Conservation (phyloP, 2,329 filamentous ascomycete species). For the Macrophomina phaseolina region DNA sequence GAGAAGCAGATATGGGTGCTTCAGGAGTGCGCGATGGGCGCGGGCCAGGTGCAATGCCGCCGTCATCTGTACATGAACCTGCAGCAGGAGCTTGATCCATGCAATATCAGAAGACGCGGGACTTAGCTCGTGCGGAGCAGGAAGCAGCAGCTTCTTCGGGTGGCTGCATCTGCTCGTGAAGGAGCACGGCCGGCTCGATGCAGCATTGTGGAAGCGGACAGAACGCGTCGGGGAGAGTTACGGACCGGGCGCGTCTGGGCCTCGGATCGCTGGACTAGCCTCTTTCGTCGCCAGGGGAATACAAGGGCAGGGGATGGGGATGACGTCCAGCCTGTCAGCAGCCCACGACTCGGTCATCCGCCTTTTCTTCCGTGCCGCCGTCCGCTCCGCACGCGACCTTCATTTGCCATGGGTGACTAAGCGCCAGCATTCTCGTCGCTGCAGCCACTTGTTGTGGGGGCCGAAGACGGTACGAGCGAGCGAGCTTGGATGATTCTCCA, state of each 20-base stretch:
- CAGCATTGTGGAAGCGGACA: background rate
- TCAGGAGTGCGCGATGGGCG: background rate
- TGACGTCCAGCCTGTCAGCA: background rate
- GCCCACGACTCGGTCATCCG: background rate
- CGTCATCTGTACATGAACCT: constrained; percentile 7
- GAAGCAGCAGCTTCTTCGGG: background rate
- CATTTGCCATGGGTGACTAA: constrained; percentile 9
- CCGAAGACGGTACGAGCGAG: background rate
- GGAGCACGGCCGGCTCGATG: background rate
- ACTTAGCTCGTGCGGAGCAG: background rate
- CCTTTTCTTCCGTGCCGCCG: background rate
- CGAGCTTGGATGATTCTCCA: background rate
- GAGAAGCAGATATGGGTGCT: background rate
- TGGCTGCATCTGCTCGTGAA: background rate
- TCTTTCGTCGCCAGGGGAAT: constrained; percentile 13
- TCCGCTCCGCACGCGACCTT: too few relatives aligned
- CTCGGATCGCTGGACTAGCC: constrained; percentile 21
- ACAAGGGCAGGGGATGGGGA: background rate
- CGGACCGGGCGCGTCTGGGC: background rate
- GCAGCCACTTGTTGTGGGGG: constrained; percentile 3
- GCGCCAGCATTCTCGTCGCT: background rate
- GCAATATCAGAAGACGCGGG: background rate
- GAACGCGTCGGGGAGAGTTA: background rate
- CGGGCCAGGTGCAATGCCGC: background rate
- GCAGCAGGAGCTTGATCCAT: constrained; percentile 4